Conservation (phyloP, 257 asterid species). For the Solanum pinnatisectum region DNA sequence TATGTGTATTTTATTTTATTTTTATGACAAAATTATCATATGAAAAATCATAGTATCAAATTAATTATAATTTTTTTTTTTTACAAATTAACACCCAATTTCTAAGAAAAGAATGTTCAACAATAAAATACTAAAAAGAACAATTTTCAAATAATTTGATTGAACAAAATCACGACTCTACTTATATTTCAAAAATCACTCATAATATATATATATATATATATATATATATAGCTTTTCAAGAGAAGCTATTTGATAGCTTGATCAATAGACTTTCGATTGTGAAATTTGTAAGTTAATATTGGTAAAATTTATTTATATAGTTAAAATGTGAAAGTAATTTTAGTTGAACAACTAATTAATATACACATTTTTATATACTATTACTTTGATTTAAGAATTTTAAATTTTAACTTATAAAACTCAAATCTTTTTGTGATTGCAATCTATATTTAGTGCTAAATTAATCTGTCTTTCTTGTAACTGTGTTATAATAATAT, state of each 20-base stretch:
- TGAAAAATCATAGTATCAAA: neutral
- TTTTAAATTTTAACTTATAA: too few species aligned
- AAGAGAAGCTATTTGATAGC: neutral
- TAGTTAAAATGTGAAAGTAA: neutral
- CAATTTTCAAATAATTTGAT: neutral
- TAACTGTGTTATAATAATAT: too few species aligned
- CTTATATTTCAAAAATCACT: neutral
- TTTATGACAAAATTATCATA: neutral
- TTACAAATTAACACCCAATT: neutral
- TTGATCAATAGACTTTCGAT: neutral
- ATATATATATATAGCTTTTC: accelerated
- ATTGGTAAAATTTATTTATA: neutral
- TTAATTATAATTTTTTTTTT: neutral
- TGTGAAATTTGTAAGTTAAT: neutral
- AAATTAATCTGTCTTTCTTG: neutral
- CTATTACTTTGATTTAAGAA: neutral
- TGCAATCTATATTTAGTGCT: neutral
- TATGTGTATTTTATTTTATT: neutral
- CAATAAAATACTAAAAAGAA: neutral
- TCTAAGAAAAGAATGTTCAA: neutral
- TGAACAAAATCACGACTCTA: neutral
- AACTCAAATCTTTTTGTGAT: too few species aligned
- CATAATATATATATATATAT: too few species aligned
- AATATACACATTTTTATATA: neutral
- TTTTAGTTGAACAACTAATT: neutral